Evolutionary conservation across 2,329 filamentous ascomycete genomes (phyloP).

Genomic region (Calonectria crousiana): DNA sequence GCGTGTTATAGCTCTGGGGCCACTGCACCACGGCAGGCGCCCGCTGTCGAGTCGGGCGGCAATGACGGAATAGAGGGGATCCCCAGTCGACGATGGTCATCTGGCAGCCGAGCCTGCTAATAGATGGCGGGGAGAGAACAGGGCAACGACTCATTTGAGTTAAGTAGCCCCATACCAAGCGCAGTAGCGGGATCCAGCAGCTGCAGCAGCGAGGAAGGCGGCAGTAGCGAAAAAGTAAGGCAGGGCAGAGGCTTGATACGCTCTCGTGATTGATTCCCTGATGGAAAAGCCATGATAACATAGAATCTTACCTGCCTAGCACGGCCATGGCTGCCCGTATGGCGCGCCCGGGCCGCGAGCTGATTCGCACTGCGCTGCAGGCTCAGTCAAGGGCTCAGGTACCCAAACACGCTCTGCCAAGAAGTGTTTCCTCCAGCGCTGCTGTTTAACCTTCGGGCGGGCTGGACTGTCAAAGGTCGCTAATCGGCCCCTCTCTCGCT

Average conservation of each 20-base stretch:
- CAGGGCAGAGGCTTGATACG: slow-evolving; percentile 7
- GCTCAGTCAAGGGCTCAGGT: not conserved
- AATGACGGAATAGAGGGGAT: slow-evolving; percentile 10
- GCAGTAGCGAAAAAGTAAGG: not conserved
- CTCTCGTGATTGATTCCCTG: slow-evolving; percentile 38
- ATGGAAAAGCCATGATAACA: slow-evolving; percentile 4
- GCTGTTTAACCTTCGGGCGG: slow-evolving; percentile 1
- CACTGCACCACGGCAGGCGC: not conserved
- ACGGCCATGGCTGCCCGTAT: not conserved
- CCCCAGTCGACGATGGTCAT: slow-evolving; percentile 12
- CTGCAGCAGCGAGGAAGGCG: not conserved
- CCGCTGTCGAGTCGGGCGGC: slow-evolving; percentile 1
- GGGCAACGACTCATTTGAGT: slow-evolving; percentile 12
- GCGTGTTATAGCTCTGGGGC: not conserved
- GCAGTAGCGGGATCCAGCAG: slow-evolving; percentile 8
- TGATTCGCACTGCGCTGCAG: not conserved
- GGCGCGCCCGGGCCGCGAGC: not conserved
- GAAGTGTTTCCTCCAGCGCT: not conserved
- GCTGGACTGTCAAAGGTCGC: slow-evolving; percentile 5
- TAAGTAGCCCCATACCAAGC: not conserved
- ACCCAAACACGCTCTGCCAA: not conserved
- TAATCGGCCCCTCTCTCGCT: slow-evolving; percentile 14
- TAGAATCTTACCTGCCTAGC: not conserved
- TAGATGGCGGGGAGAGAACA: slow-evolving; percentile 11
- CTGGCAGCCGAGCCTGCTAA: not conserved